Evolutionary conservation across 1,284 basidiomycete species (phyloP), one percentile per base, ranked within the genome.

Genomic region (Ceratobasidium sp.): DNA sequence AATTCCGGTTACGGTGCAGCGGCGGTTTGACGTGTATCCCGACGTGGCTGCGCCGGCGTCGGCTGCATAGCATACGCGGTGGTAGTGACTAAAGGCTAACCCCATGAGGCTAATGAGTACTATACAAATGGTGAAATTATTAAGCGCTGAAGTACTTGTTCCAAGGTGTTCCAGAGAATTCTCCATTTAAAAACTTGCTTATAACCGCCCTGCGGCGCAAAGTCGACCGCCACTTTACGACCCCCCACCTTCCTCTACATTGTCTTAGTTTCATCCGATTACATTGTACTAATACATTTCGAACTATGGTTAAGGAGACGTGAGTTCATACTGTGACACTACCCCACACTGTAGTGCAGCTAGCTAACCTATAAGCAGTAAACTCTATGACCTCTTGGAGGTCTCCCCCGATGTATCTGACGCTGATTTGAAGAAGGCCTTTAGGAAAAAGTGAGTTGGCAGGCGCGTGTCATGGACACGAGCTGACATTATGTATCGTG

Each of bases 21-120:
- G 95, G 75, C 88, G 96, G 74, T 98, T 97, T 80, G 96, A 97
- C 82, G 93, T 97, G 66, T 98, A 98, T 81, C 84, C 87, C 4
- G 91, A 96, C 81, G 88, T 96, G 62, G 73, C 75, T 29, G 51
- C 51, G 51, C 51, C 51, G 5, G 54, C 27, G 27, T 71, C 46
- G 69, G 31, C 64, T 19, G 56, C 56, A 19, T 58, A 62, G 43
- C 7, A 54, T 16, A 48, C 29, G 63, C 54, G 39, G 27, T 34
- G 48, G 54, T 19, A 31, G 64, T 66, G 64, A 66, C 64, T 48
- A 66, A 66, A 51, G 9, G 19, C 54, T 58, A 34, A 34, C 51
- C 24, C 8, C 48, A 24, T 31, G 64, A n/a, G 64, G 31, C 43
- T 27, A 66, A 53, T n/a, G n/a, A 37, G n/a, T 39, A 14, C 43